Percentiles rank a stretch among this genome's conserved stretches.
These are phyloP conservation scores for Danielia reshetovae DNA, from an alignment of 805 yeast species.

Conservation along the genomic window DNA sequence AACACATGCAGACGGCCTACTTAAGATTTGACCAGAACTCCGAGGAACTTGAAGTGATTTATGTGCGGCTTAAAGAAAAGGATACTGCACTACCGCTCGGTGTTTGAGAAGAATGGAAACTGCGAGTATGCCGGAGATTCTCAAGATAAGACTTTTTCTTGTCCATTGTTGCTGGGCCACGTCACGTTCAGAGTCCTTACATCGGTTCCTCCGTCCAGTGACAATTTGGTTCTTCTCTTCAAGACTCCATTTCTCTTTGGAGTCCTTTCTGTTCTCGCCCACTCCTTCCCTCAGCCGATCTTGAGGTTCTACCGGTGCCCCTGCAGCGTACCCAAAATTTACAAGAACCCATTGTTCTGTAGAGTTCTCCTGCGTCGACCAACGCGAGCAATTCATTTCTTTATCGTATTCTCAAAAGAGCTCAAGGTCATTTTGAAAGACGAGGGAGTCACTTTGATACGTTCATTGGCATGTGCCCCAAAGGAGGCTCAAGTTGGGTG, in stretches of 20 bases:
- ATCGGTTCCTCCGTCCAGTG: constrained; percentile 2
- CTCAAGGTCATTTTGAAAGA: constrained; percentile 3
- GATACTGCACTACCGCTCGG: too few species aligned
- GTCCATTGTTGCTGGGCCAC: too few species aligned
- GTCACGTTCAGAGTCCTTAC: too few species aligned
- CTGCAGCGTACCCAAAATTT: constrained; percentile 7
- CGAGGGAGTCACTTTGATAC: constrained; percentile 8
- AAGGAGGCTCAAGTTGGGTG: too few species aligned
- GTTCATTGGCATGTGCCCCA: constrained; percentile 6
- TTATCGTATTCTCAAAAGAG: constrained; percentile 3
- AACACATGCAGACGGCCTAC: too few species aligned
- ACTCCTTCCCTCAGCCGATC: constrained; percentile 3
- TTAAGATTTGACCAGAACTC: too few species aligned
- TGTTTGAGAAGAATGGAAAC: too few species aligned
- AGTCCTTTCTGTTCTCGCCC: constrained; percentile 1
- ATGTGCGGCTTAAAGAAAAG: too few species aligned
- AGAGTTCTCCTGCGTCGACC: constrained; percentile 5
- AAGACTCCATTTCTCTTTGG: constrained; percentile 1
- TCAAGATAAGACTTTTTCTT: too few species aligned
- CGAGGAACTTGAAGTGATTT: too few species aligned
- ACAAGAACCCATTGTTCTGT: constrained; percentile 5
- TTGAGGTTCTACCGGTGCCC: constrained; percentile 1
- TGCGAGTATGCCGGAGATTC: too few species aligned
- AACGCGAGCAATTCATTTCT: constrained; percentile 5
- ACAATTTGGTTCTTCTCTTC: constrained; percentile 5